Conservation (phyloP, 1,139 yeast genomes). For the Geotrichum phurueaensis region DNA sequence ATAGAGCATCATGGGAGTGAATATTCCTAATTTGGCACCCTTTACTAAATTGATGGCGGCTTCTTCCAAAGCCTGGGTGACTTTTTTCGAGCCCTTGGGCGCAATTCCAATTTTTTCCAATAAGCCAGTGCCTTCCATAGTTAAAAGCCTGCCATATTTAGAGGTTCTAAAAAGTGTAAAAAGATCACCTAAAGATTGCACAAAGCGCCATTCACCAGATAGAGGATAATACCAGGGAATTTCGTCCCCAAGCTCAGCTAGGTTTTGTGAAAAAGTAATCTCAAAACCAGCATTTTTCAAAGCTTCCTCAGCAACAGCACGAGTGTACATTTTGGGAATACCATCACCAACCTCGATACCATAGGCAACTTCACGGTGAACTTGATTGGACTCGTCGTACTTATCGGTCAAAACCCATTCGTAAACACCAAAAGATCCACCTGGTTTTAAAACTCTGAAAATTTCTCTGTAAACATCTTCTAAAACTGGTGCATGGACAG, state of each 20-base stretch:
- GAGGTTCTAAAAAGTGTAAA: slow-evolving; percentile 88
- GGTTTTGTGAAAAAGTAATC: slow-evolving; percentile 64
- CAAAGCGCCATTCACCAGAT: slow-evolving; percentile 85
- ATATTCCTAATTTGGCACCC: slow-evolving; percentile 82
- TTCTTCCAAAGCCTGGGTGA: slow-evolving; percentile 87
- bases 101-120: slow-evolving; percentile 83
- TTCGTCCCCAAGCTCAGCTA: slow-evolving; percentile 75
- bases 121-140: slow-evolving; percentile 71
- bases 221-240: slow-evolving; percentile 98
- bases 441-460: slow-evolving; percentile 92
- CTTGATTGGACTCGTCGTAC: slow-evolving; percentile 79
- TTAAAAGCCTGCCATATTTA: slow-evolving; percentile 71
- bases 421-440: slow-evolving; percentile 95
- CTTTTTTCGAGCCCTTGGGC: slow-evolving; percentile 88
- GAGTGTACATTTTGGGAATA: slow-evolving; percentile 91
- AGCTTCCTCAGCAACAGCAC: slow-evolving; percentile 82
- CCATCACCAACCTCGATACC: slow-evolving; percentile 98
- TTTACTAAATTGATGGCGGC: slow-evolving; percentile 93
- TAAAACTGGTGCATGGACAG: slow-evolving; percentile 94
- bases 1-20: slow-evolving; percentile 95
- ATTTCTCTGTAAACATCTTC: slow-evolving; percentile 96
- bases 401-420: slow-evolving; percentile 98
- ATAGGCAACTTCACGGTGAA: slow-evolving; percentile 90
- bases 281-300: slow-evolving; percentile 82
- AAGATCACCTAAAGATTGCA: slow-evolving; percentile 71